phyloP scores from a whole-genome alignment of 345 rosid species.

The Stellera chamaejasme region DNA sequence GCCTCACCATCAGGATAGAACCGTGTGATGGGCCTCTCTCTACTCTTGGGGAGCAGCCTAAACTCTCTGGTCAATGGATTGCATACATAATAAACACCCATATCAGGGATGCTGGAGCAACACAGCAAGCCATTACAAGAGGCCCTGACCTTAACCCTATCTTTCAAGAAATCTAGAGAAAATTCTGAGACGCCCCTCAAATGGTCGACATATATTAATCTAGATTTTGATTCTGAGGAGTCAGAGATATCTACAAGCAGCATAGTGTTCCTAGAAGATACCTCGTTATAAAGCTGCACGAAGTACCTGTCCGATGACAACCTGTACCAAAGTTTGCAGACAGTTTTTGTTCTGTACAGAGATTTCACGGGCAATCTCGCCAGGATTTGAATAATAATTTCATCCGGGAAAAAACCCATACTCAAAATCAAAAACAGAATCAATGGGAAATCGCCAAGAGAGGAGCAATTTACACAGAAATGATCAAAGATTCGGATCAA shows the following conservation, averaged over 20 bases:
- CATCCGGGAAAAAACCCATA: conserved; percentile 54
- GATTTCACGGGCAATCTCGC: conserved; percentile 71
- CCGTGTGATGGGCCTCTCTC: conserved; percentile 64
- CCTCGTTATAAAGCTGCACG: conserved; percentile 36
- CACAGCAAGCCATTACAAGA: conserved; percentile 85
- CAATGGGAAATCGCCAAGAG: neutral
- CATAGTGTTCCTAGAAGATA: conserved; percentile 40
- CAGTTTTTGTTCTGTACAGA: conserved; percentile 53
- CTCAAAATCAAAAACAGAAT: conserved; percentile 21
- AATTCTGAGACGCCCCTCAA: conserved; percentile 61
- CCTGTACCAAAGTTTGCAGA: conserved; percentile 66
- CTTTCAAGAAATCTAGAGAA: conserved; percentile 61
- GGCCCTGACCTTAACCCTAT: conserved; percentile 67
- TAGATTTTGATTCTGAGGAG: conserved; percentile 36
- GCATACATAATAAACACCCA: conserved; percentile 74
- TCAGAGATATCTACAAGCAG: conserved; percentile 56
- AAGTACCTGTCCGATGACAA: conserved; percentile 59
- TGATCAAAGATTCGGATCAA: too few species aligned
- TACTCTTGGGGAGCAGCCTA: conserved; percentile 49
- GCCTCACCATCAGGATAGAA: conserved; percentile 87
- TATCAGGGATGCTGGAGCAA: conserved; percentile 78
- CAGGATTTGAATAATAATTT: conserved; percentile 59
- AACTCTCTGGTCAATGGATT: conserved; percentile 77
- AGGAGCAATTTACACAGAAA: neutral
- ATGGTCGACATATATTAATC: conserved; percentile 56